Percentiles rank a stretch among this genome's conserved stretches.
These are phyloP conservation scores for Fusarium sp. DNA, from an alignment of 2,329 filamentous ascomycete species.

Conservation along the genomic window DNA sequence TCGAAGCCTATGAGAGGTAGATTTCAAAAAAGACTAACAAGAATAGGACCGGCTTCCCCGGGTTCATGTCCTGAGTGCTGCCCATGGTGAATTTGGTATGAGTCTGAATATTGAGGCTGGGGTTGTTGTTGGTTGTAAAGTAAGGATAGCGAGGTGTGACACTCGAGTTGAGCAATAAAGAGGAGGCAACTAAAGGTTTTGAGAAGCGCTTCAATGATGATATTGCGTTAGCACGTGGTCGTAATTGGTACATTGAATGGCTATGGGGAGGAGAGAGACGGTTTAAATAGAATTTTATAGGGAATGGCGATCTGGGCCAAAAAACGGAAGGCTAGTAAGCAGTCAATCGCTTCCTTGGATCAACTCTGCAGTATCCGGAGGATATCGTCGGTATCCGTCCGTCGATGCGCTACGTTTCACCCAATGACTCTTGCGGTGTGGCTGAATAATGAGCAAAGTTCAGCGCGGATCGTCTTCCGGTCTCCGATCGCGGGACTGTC, in stretches of 20 bases:
- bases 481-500: constrained; percentile 31
- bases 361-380: background rate
- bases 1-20: background rate
- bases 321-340: constrained; percentile 9
- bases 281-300: constrained; percentile 16
- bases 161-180: constrained; percentile 20
- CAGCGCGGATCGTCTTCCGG: background rate
- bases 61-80: constrained; percentile 48
- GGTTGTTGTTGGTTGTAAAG: constrained; percentile 10
- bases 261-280: constrained; percentile 1
- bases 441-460: constrained; percentile 35
- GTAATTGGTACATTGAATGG: constrained; percentile 38
- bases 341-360: constrained; percentile 10
- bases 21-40: constrained; percentile 48
- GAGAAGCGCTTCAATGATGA: constrained; percentile 30
- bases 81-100: constrained; percentile 43
- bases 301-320: constrained; percentile 21
- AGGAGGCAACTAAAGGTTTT: constrained; percentile 16
- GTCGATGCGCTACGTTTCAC: constrained; percentile 10
- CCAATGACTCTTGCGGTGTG: constrained; percentile 41
- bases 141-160: constrained; percentile 23
- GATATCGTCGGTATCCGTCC: constrained; percentile 5
- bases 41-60: constrained; percentile 55
- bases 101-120: constrained; percentile 8
- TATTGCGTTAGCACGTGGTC: constrained; percentile 36